Percentiles rank a stretch among this genome's conserved stretches.
Conservation (phyloP, 2,329 filamentous ascomycete genomes). For the Knufia fluminis region DNA sequence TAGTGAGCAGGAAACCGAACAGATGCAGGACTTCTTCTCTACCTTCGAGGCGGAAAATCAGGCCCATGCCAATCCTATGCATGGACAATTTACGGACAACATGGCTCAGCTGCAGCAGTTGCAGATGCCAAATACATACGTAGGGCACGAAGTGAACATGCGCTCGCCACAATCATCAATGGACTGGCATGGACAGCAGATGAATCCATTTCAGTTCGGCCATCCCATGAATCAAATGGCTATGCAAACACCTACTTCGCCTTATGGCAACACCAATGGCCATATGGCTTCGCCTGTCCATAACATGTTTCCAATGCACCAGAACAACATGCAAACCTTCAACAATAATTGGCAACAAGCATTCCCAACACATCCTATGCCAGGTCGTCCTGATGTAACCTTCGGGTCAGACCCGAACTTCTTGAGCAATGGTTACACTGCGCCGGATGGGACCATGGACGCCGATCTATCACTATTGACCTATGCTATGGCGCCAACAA, state of each 20-base stretch:
- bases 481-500: slow-evolving; percentile 16
- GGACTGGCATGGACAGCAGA: slow-evolving; percentile 15
- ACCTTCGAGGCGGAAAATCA: slow-evolving; percentile 19
- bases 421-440: slow-evolving; percentile 18
- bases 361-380: slow-evolving; percentile 10
- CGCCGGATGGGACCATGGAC: slow-evolving; percentile 17
- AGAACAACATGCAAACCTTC: neutral
- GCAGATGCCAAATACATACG: slow-evolving; percentile 20
- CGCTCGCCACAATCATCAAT: slow-evolving; percentile 11
- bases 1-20: slow-evolving; percentile 19
- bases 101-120: slow-evolving; percentile 16
- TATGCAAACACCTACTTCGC: slow-evolving; percentile 8
- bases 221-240: slow-evolving; percentile 3
- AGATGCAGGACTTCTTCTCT: slow-evolving; percentile 21
- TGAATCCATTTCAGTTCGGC: slow-evolving; percentile 9
- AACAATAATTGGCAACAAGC: slow-evolving; percentile 15
- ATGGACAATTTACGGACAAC: slow-evolving; percentile 13
- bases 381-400: slow-evolving; percentile 8
- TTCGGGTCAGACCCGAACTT: slow-evolving; percentile 22
- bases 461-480: slow-evolving; percentile 14
- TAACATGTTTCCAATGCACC: slow-evolving; percentile 2
- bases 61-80: slow-evolving; percentile 11
- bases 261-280: slow-evolving; percentile 5
- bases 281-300: neutral
- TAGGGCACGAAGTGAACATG: slow-evolving; percentile 19